phyloP scores from a whole-genome alignment of 2,329 filamentous ascomycete species.

The Curvularia eragrostidis region DNA sequence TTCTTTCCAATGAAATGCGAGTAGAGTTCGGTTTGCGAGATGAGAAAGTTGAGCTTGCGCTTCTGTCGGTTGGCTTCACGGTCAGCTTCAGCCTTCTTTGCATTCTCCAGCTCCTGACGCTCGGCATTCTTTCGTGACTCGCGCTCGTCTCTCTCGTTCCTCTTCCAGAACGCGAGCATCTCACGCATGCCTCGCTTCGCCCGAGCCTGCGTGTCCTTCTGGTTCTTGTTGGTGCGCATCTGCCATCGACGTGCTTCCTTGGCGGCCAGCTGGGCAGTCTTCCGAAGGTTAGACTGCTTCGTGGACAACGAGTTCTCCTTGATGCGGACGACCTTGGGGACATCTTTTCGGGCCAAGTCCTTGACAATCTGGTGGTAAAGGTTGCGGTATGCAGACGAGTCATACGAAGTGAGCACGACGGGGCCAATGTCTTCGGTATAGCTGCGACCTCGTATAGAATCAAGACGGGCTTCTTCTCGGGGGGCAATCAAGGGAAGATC shows the following conservation, averaged over 20 bases:
- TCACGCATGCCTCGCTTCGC: slow-evolving; percentile 99
- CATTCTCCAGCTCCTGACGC: slow-evolving; percentile 93
- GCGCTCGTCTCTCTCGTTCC: slow-evolving; percentile 95
- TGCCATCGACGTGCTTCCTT: slow-evolving; percentile 99
- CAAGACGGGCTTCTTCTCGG: slow-evolving; percentile 62
- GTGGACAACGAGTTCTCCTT: slow-evolving; percentile 84
- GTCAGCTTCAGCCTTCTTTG: slow-evolving; percentile 94
- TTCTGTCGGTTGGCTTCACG: slow-evolving; percentile 97
- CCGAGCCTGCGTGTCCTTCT: slow-evolving; percentile 94
- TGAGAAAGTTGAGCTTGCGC: slow-evolving; percentile 98
- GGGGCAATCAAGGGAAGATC: slow-evolving; percentile 69
- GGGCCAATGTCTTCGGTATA: slow-evolving; percentile 59
- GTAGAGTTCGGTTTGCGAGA: slow-evolving; percentile 97
- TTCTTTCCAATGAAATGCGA: slow-evolving; percentile 99
- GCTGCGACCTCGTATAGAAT: slow-evolving; percentile 51
- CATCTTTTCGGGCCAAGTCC: slow-evolving; percentile 90
- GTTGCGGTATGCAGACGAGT: slow-evolving; percentile 92
- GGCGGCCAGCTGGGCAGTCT: slow-evolving; percentile 93
- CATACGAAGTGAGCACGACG: slow-evolving; percentile 62
- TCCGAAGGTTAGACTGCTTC: slow-evolving; percentile 94
- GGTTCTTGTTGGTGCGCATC: slow-evolving; percentile 95
- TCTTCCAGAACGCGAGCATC: slow-evolving; percentile 99
- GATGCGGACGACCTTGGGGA: slow-evolving; percentile 89
- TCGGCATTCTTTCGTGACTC: slow-evolving; percentile 93
- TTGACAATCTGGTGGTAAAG: slow-evolving; percentile 98